Base-by-base conservation (phyloP, 1,139 yeast species). In the Sugiyamaella pinicola region DNA sequence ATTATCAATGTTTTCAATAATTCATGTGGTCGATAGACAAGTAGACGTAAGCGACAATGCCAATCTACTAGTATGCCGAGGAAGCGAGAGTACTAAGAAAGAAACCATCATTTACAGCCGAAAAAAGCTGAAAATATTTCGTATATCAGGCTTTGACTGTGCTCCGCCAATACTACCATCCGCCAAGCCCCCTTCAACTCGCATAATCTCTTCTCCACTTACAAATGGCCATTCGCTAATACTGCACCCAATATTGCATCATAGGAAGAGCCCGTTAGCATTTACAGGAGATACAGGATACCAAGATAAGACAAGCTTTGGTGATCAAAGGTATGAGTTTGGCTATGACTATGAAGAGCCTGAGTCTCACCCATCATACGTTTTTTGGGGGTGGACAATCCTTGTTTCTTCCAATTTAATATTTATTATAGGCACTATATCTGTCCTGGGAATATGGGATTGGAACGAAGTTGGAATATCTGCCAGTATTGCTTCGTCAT, bases 361-460 rank as follows among this genome's bases (percentile, higher is more conserved):
- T 12, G 51, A 47, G 19, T 39, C 52, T 18, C 41, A 24, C 33
- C 22, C 54, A 22, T 26, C 38, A 19, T 35, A 28, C 15, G 8
- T 24, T 34, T 44, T 45, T n/a, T 64, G 62, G 55, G 69, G 69
- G 5, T 64, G 66, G 63, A 44, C 59, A 4, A 60, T 67, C 17
- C 58, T 69, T 15, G 49, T 58, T 7, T 43, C 54, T 3, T 64
- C 71, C 2, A 63, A 69, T 65, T 45, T 56, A 10, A 50, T 66
- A 18, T 64, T 64, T 44, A 56, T 66, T 12, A 26, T 58, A 6
- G 70, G 70, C 5, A 51, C 65, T 17, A 62, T 63, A 18, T 60
- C 67, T 35, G 56, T 65, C 34, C 54, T 66, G 22, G 69, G 67
- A 21, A 50, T 61, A n/a, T 58, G 61, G 60, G 53, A 58, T 45